Base-by-base conservation (phyloP, 2,329 filamentous ascomycete genomes). In the Apiospora arundinis region DNA sequence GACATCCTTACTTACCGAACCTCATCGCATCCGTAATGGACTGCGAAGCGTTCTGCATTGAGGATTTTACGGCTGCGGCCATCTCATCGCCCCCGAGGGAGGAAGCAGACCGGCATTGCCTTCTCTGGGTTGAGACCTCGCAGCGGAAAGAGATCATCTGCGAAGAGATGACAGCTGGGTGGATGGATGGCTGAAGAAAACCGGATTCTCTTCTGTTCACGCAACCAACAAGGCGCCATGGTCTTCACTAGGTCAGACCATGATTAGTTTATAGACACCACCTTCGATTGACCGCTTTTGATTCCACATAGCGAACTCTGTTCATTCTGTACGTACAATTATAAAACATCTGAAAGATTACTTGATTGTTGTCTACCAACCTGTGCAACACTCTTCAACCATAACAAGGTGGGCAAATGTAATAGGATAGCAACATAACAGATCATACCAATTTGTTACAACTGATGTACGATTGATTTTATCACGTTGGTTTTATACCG, bases 161-260 rank as follows among this genome's bases (percentile, higher is more conserved):
- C 40, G n/a, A 28, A 67, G 44, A 12, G 56, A 44, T 66, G 37
- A 18, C 63, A 32, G 9, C 28, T 67, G 65, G 65, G 32, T 45
- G 56, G 56, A 63, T 63, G 32, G 56, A 25, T 56, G 49, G 49
- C 28, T 40, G 56, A 63, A 63, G 56, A 63, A 63, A 63, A 40
- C 56, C 6, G 56, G 32, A 63, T 63, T 40, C 56, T 63, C 56
- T 63, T 63, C 56, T 63, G 40, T 63, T 63, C 56, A 40, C 32
- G 40, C 42, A 45, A 63, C 28, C 42, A 45, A 63, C 28, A n/a
- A 40, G n/a, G 32, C 56, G 56, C 56, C 37, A 32, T 63, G 56
- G 56, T 63, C 32, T 40, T 63, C 56, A 63, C 56, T 40, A n/a
- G 56, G 28, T n/a, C 56, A 40, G 32, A 40, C 32, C 32, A 32